Base-by-base conservation (phyloP, 345 rosid genomes). In the Eucalyptus albens region DNA sequence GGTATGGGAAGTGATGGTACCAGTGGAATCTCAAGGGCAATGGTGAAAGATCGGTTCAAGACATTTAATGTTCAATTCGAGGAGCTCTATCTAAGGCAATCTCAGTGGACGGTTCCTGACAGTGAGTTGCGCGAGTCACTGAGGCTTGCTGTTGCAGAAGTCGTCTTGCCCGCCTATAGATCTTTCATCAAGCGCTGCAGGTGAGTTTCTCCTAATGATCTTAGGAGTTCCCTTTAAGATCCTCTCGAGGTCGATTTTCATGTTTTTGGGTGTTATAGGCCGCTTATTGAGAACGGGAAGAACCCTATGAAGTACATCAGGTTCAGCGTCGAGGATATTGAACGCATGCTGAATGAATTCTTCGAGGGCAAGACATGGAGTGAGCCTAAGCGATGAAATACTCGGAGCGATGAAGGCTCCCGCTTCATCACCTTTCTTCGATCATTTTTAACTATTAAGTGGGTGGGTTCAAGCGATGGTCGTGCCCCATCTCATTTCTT, bases 101-200 rank as follows among this genome's bases (percentile, higher is more conserved):
- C 97, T 40, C 99, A 98, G 83, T 97, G 99, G 99, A 96, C 98
- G 11, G 97, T 98, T 88, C 99, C 99, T 0, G 99, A 98, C 94
- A 97, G 98, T 24, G 99, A 98, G 91, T 89, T 97, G 89, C 96
- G 99, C 2, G 99, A 98, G 88, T 98, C 99, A 42, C 91, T 98
- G 51, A 95, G 99, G 88, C 98, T 98, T 10, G 99, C 99, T 55
- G 99, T 98, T 87, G 99, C 99, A 5, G 99, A 98, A 92, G 98
- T 98, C 42, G 96, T 98, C 88, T 93, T 98, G 93, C 99, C 99
- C 77, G 99, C 99, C 6, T 95, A 95, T 86, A 91, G 99, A 94
- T 98, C 99, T 10, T 98, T 98, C 93, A 77, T 94, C 87, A 96
- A 93, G 93, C 98, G 99, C 88, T 96, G 95, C 44, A 97, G 97